phyloP scores from a whole-genome alignment of 306 rosid genomes.

The Carpinus fangiana region DNA sequence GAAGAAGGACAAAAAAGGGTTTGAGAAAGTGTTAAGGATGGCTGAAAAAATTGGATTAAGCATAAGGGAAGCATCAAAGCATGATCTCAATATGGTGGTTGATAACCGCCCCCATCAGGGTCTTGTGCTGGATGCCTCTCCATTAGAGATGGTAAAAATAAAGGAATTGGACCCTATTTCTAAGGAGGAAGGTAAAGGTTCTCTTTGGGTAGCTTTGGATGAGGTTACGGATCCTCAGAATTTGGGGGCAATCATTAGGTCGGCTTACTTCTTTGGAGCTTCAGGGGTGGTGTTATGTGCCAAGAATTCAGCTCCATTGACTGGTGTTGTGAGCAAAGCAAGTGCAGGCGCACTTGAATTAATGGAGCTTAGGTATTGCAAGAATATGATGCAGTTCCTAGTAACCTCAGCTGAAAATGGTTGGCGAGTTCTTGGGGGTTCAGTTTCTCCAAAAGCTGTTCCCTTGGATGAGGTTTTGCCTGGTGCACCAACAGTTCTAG shows the following conservation, averaged over 20 bases:
- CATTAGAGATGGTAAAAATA: conserved; percentile 82
- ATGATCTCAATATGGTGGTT: conserved; percentile 89
- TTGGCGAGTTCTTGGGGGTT: conserved; percentile 88
- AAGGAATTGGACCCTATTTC: conserved; percentile 72
- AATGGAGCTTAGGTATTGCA: conserved; percentile 88
- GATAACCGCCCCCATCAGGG: conserved; percentile 97
- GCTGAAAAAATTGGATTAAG: conserved; percentile 70
- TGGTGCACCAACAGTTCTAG: conserved; percentile 81
- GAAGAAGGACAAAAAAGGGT: conserved; percentile 97
- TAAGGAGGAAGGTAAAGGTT: conserved; percentile 58
- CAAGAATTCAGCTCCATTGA: conserved; percentile 89
- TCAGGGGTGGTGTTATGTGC: conserved; percentile 91
- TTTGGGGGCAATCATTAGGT: conserved; percentile 90
- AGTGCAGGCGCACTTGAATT: conserved; percentile 94
- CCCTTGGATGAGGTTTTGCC: conserved; percentile 61
- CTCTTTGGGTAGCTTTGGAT: conserved; percentile 92
- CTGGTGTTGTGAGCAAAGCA: conserved; percentile 94
- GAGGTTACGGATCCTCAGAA: conserved; percentile 97
- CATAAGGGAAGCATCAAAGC: conserved; percentile 74
- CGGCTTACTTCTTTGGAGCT: conserved; percentile 85
- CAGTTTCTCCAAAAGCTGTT: conserved; percentile 71
- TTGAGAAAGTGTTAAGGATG: conserved; percentile 69
- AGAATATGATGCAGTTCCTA: conserved; percentile 95
- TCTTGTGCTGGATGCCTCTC: conserved; percentile 86
- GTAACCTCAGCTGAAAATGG: conserved; percentile 86